phyloP scores from a whole-genome alignment of 2,329 filamentous ascomycete species.

The Emmonsiellopsis sp. region DNA sequence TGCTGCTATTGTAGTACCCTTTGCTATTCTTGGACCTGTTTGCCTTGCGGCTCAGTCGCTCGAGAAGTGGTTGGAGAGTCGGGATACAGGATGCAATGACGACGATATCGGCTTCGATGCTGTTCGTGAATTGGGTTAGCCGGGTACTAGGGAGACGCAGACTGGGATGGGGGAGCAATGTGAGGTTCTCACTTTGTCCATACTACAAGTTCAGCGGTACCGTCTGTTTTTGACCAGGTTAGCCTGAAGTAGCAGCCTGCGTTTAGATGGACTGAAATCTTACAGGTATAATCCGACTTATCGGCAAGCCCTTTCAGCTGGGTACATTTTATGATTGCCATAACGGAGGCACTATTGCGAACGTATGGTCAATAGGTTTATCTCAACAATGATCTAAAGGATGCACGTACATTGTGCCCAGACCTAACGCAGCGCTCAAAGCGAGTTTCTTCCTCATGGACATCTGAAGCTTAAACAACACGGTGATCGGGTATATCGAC shows the following conservation, averaged over 20 bases:
- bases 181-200: no score
- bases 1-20: no score
- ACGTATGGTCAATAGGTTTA: not conserved
- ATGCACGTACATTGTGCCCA: conserved; percentile 23
- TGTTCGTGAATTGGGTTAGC: not conserved
- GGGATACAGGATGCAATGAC: conserved; percentile 30
- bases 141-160: no score
- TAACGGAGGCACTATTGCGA: conserved; percentile 20
- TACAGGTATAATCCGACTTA: conserved; percentile 23
- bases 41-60: conserved; percentile 4
- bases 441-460: conserved; percentile 21
- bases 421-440: conserved; percentile 19
- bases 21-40: no score
- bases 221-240: no score
- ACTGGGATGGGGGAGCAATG: no score
- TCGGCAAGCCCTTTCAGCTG: conserved; percentile 19
- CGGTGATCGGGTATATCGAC: conserved; percentile 20
- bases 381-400: not conserved
- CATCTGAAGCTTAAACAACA: conserved; percentile 27
- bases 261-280: conserved; percentile 5
- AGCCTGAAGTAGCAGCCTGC: no score
- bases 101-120: conserved; percentile 26
- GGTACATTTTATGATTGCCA: conserved; percentile 26
- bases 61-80: conserved; percentile 24
- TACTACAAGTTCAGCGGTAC: no score